Conservation (phyloP, 2,329 filamentous ascomycete genomes). For the Pyrenophora seminiperda region DNA sequence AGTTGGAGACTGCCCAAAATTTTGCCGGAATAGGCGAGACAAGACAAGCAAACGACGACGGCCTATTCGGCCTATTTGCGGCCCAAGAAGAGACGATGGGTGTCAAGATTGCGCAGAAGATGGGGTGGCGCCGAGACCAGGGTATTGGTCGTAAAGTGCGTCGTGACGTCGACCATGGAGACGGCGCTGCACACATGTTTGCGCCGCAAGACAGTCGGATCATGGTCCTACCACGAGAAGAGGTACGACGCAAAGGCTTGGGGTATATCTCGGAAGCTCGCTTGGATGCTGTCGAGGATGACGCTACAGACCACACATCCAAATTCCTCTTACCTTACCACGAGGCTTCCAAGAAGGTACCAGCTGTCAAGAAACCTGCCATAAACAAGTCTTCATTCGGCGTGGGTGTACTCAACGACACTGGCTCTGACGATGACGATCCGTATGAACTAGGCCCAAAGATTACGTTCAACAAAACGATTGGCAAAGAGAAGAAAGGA, state of each 20-base stretch:
- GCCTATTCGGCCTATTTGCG: slow-evolving; percentile 74
- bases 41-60: slow-evolving; percentile 56
- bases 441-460: slow-evolving; percentile 89
- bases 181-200: slow-evolving; percentile 68
- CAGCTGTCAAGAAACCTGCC: slow-evolving; percentile 42
- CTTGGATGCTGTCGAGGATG: slow-evolving; percentile 48
- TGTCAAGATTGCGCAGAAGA: slow-evolving; percentile 79
- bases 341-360: slow-evolving; percentile 24
- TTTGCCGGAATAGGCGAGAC: slow-evolving; percentile 79
- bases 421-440: slow-evolving; percentile 92
- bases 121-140: slow-evolving; percentile 96
- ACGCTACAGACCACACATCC: slow-evolving; percentile 18
- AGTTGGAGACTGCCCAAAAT: slow-evolving; percentile 71
- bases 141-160: slow-evolving; percentile 87
- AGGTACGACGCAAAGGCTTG: slow-evolving; percentile 68
- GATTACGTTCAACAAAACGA: slow-evolving; percentile 81
- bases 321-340: slow-evolving; percentile 32
- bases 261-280: slow-evolving; percentile 67
- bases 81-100: slow-evolving; percentile 83
- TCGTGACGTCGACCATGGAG: slow-evolving; percentile 71
- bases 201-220: slow-evolving; percentile 79
- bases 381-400: slow-evolving; percentile 77
- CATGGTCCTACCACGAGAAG: slow-evolving; percentile 69
- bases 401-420: slow-evolving; percentile 88
- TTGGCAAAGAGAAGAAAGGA: slow-evolving; percentile 82